Evolutionary conservation across 2,329 filamentous ascomycete genomes (phyloP), one percentile per base, ranked within the genome.

Genomic region (Sporothrix curviconia): DNA sequence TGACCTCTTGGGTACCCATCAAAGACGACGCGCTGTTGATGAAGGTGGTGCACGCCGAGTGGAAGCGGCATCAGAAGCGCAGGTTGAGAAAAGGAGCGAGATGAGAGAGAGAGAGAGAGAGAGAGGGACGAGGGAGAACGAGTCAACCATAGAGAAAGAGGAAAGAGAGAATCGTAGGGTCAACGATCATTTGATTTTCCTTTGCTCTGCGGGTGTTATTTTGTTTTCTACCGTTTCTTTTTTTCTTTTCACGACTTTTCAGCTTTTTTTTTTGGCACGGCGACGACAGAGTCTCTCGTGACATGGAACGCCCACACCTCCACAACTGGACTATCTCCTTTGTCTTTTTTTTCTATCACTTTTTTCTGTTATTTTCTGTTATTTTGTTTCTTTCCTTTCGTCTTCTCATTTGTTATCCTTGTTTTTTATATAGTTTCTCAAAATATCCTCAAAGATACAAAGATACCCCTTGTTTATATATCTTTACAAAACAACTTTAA

Each of bases 1-100:
- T 99, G 61, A 97, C 94, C 30, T 91, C 88, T 57, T 96, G 90
- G 84, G 87, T 97, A 44, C 91, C 92, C 19, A 87, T 99, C 69
- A 90, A 90, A 72, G 92, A 99, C 66, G 90, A 96, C 68, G 91
- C 97, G 69, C 73, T 95, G 58, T 79, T 99, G 66, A 95, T 99
- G 90, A 86, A 86, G 66, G 90, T 96, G 59, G 85, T 90, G 25
- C 86, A 86, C 67, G 85, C 89, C 14, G 92, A 97, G 74, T 96
- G 89, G 82, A 95, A 89, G 75, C 71, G 76, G 51, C 79, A 82
- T 62, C 74, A 78, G 63, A 71, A 70, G 66, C 37, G 44, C 17
- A 58, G 32, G 28, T 53, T 42, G 22, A 49, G 56, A 12, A 11
- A 19, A 4, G 3, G 30, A 8, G 9, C 24, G 80, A 74, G 66